A percentile compares a stretch with the other conserved stretches of the same genome.
Evolutionary conservation across 805 yeast species (phyloP).

Genomic region (Myxozyma udenii): DNA sequence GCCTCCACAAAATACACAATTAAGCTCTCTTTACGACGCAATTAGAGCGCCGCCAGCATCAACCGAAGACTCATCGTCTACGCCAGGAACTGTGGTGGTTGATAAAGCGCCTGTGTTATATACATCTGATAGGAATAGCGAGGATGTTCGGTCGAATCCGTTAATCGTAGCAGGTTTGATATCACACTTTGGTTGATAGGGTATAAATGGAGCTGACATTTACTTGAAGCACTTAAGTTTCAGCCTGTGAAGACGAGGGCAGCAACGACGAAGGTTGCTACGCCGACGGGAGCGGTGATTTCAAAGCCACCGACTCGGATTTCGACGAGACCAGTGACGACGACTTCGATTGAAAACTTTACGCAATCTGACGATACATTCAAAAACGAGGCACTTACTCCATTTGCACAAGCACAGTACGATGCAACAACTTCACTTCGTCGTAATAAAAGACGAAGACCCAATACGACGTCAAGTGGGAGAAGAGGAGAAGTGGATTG

Average conservation of each 20-base stretch:
- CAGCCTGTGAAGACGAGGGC: slow-evolving; percentile 15
- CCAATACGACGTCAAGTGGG: not conserved
- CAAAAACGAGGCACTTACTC: not conserved
- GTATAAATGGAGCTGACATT: too few relatives aligned
- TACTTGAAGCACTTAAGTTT: slow-evolving; percentile 14
- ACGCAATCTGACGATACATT: not conserved
- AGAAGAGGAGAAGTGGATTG: slow-evolving; percentile 16
- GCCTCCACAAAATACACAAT: too few relatives aligned
- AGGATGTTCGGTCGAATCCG: too few relatives aligned
- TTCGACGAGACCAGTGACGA: not conserved
- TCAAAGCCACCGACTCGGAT: slow-evolving; percentile 13
- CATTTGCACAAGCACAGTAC: not conserved
- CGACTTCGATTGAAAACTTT: not conserved
- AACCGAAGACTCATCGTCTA: too few relatives aligned
- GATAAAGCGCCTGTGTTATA: too few relatives aligned
- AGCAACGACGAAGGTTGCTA: not conserved
- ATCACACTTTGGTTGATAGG: too few relatives aligned
- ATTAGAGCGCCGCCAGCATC: too few relatives aligned
- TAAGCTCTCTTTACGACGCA: too few relatives aligned
- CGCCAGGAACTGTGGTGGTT: too few relatives aligned
- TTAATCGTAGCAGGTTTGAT: too few relatives aligned
- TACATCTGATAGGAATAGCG: too few relatives aligned
- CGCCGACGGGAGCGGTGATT: slow-evolving; percentile 7
- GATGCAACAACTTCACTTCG: not conserved
- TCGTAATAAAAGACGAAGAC: not conserved